Conservation (phyloP, 768 basidiomycete genomes). For the Pleurotus citrinopileatus region DNA sequence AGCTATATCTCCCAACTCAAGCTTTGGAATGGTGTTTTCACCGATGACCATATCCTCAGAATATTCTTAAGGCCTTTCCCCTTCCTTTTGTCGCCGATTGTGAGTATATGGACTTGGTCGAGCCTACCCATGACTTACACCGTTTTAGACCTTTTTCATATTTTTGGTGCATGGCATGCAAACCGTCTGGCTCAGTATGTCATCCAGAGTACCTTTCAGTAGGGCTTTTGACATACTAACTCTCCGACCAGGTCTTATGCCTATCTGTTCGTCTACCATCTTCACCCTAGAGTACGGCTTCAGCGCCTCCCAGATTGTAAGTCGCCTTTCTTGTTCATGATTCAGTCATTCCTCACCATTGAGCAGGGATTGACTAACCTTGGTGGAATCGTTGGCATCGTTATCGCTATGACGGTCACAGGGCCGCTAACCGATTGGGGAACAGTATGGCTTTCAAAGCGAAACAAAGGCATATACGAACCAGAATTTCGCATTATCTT, state of each 20-base stretch:
- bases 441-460: conserved; percentile 38
- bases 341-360: background rate
- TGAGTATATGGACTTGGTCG: conserved; percentile 16
- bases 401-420: conserved; percentile 32
- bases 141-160: conserved; percentile 31
- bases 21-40: conserved; percentile 36
- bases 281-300: conserved; percentile 43
- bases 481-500: conserved; percentile 44
- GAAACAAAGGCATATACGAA: conserved; percentile 44
- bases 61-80: conserved; percentile 40
- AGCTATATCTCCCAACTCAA: conserved; percentile 32
- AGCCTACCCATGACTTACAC: background rate
- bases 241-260: conserved; percentile 31
- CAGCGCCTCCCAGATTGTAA: conserved; percentile 36
- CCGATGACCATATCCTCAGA: conserved; percentile 29
- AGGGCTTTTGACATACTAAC: background rate
- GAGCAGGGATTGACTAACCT: conserved; percentile 37
- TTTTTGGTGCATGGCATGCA: conserved; percentile 39
- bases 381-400: conserved; percentile 39
- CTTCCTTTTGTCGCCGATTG: conserved; percentile 39
- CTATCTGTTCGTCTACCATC: conserved; percentile 42
- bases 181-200: conserved; percentile 41
- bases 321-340: background rate
- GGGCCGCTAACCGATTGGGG: conserved; percentile 41
- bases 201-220: background rate